A percentile compares a stretch with the other conserved stretches of the same genome.
Conservation (phyloP, 805 yeast genomes). For the Kockiozyma suomiensis region DNA sequence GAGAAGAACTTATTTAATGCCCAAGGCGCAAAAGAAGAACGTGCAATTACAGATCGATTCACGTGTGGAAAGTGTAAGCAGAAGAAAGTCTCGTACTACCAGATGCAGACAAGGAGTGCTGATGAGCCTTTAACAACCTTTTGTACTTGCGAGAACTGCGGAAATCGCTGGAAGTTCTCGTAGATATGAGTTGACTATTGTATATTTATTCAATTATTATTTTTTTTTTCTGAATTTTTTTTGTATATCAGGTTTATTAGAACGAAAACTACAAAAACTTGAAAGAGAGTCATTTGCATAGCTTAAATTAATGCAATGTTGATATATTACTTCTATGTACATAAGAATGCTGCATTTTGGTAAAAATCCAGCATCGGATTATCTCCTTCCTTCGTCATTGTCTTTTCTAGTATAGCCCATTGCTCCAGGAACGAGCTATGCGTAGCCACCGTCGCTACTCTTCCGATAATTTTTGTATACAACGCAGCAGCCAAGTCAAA, state of each 20-base stretch:
- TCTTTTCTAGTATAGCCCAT: constrained; percentile 71
- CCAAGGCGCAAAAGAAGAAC: constrained; percentile 93
- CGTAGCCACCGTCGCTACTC: constrained; percentile 53
- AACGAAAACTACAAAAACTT: too few relatives aligned
- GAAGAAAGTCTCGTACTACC: constrained; percentile 94
- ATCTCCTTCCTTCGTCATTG: constrained; percentile 75
- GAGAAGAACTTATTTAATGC: constrained; percentile 92
- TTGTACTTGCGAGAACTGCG: constrained; percentile 97
- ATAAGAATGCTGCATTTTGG: constrained; percentile 48
- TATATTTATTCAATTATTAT: background rate
- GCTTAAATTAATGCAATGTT: background rate
- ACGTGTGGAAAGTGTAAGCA: constrained; percentile 98
- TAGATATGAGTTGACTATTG: constrained; percentile 40
- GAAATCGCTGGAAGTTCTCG: constrained; percentile 97
- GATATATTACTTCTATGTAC: constrained; percentile 24
- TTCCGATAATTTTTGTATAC: constrained; percentile 66
- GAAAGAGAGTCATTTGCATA: too few relatives aligned
- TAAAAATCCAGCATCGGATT: constrained; percentile 82
- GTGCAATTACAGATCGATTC: constrained; percentile 95
- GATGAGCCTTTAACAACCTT: constrained; percentile 98
- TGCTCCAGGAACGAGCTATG: constrained; percentile 66
- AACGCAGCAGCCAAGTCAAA: constrained; percentile 63
- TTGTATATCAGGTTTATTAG: background rate
- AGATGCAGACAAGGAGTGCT: constrained; percentile 97
- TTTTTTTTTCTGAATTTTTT: background rate